Base-by-base conservation (phyloP, 768 basidiomycete species). In the Tricholoma sp. region DNA sequence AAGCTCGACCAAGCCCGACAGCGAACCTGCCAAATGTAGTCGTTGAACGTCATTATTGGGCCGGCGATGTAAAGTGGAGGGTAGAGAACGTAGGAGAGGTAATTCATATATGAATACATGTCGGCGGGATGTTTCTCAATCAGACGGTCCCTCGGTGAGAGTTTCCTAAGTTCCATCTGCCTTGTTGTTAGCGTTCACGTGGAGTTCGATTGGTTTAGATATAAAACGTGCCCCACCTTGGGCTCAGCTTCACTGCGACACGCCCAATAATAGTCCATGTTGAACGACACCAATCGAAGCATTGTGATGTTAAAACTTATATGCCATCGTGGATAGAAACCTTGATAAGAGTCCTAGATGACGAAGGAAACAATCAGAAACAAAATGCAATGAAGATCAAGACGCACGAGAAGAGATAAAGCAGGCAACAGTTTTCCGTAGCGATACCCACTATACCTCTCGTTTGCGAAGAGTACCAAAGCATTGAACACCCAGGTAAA, bases 251-350 rank as follows among this genome's bases (percentile, higher is more conserved):
- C 63, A 4, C 69, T 62, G 11, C 69, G 75, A 62, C 76, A 83
- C 4, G 91, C 83, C 95, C 95, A 98, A 63, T 91, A 84, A 66
- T 88, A 88, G 67, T 99, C 97, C 83, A 96, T 84, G 59, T 85
- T 89, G 75, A 94, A 99, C 0, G 94, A 95, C 5, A 99, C 79
- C 12, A 98, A 79, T 31, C 96, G 84, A 41, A 98, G 79, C 89
- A 95, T 95, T 2, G 94, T 94, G 63, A 98, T 94, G 69, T 98
- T 98, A 78, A 96, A 98, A 63, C 76, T 83, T 63, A 98, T 79
- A 62, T 98, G 84, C 97, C 97, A 99, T 18, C 94, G 80, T 10
- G 94, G 90, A 59, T 95, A 88, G 16, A 91, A 73, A 5, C 97
- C 97, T 67, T 79, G 74, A 62, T 79, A 80, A 0, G 64, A 58